phyloP scores from a whole-genome alignment of 257 asterid genomes.

The Solanum neorickii region DNA sequence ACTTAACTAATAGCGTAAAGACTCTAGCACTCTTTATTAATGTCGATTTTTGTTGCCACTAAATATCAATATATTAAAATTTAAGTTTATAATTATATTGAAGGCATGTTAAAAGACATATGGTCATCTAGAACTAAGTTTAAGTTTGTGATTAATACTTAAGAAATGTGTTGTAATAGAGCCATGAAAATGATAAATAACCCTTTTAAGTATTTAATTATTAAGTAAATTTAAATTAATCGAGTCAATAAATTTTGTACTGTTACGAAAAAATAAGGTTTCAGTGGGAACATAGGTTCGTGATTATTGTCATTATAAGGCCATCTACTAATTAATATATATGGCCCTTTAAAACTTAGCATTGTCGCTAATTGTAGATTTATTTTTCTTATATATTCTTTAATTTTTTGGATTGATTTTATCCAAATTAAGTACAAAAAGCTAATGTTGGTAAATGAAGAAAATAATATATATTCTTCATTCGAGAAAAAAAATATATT shows the following conservation, averaged over 20 bases:
- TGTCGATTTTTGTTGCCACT: no score
- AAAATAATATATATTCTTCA: neutral
- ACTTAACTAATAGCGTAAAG: no score
- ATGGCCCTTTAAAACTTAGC: neutral
- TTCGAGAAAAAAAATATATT: no score
- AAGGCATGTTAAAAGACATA: neutral
- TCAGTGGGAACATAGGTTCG: neutral
- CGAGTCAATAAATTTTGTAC: rapidly evolving
- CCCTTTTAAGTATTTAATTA: rapidly evolving
- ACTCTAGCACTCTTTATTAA: no score
- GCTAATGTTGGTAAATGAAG: neutral
- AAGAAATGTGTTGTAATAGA: neutral
- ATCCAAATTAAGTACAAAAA: neutral
- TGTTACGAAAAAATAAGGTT: neutral
- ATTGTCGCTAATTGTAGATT: neutral
- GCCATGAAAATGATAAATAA: neutral
- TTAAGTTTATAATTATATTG: no score
- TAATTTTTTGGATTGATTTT: neutral
- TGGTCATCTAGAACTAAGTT: neutral
- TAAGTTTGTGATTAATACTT: neutral
- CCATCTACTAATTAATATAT: neutral
- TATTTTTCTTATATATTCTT: neutral
- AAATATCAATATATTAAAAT: neutral
- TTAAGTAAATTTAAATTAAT: neutral
- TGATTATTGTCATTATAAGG: neutral